Evolutionary conservation across 1,139 yeast genomes (phyloP).

Genomic region (Pichia sp.): DNA sequence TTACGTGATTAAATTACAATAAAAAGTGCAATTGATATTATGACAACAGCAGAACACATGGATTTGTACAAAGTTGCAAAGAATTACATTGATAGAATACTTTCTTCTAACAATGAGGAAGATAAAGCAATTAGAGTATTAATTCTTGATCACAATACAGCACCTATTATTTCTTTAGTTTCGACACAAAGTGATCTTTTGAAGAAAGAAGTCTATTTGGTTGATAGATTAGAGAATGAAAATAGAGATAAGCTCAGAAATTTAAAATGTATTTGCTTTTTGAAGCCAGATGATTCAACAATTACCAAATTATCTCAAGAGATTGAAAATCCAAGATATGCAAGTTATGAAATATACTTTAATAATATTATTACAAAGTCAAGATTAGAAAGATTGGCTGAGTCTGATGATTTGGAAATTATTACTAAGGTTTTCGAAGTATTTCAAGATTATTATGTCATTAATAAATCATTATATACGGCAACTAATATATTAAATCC

Average conservation of each 20-base stretch:
- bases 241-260: constrained; percentile 74
- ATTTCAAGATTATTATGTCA: constrained; percentile 73
- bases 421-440: constrained; percentile 72
- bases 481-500: constrained; percentile 33
- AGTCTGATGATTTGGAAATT: constrained; percentile 79
- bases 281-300: constrained; percentile 49
- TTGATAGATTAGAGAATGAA: constrained; percentile 64
- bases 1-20: background rate
- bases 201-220: constrained; percentile 72
- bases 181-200: constrained; percentile 82
- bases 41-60: constrained; percentile 27
- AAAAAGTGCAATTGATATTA: background rate
- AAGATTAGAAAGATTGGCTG: constrained; percentile 80
- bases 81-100: constrained; percentile 42
- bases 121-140: constrained; percentile 50
- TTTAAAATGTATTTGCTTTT: constrained; percentile 71
- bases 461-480: constrained; percentile 60
- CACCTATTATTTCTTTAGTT: constrained; percentile 75
- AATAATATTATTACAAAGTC: constrained; percentile 68
- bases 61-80: constrained; percentile 48
- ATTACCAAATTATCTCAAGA: constrained; percentile 56
- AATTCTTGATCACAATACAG: constrained; percentile 72
- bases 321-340: constrained; percentile 70
- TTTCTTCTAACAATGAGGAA: constrained; percentile 25
- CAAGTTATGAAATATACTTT: constrained; percentile 68